These are phyloP conservation scores for Entelexis paramagnoliae DNA, from an alignment of 1,139 yeast genomes.

Conservation along the genomic window DNA sequence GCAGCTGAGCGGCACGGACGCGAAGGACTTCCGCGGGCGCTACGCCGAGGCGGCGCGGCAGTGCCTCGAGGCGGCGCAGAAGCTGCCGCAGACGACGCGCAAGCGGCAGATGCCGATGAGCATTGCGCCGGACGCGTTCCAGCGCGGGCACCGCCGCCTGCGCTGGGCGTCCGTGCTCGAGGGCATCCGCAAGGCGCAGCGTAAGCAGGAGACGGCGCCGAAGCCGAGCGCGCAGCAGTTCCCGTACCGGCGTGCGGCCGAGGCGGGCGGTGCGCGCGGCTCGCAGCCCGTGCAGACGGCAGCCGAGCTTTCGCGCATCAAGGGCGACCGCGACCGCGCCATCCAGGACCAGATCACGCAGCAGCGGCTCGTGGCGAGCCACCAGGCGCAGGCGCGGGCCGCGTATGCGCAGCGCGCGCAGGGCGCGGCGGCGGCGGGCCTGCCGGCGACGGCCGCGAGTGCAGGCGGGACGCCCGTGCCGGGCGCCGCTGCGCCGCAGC, in stretches of 20 bases:
- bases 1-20: conserved; percentile 78
- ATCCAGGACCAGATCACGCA: conserved; percentile 61
- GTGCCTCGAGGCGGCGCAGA: conserved; percentile 86
- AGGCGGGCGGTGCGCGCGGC: neutral
- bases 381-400: neutral
- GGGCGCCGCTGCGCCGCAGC: neutral
- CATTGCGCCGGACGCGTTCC: conserved; percentile 81
- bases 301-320: conserved; percentile 67
- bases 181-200: conserved; percentile 82
- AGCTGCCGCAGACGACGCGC: conserved; percentile 67
- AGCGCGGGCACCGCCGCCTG: conserved; percentile 78
- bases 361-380: conserved; percentile 8
- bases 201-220: conserved; percentile 67
- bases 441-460: too few relatives aligned
- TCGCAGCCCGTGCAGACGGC: conserved; percentile 52
- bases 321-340: conserved; percentile 75
- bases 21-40: conserved; percentile 78
- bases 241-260: conserved; percentile 7
- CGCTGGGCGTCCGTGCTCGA: conserved; percentile 98
- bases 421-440: too few relatives aligned
- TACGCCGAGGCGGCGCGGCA: conserved; percentile 76
- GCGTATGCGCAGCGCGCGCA: neutral
- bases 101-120: conserved; percentile 86
- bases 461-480: too few relatives aligned
- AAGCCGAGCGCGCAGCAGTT: conserved; percentile 26